Conservation (phyloP, 2,329 filamentous ascomycete genomes). For the Monosporascus ibericus region DNA sequence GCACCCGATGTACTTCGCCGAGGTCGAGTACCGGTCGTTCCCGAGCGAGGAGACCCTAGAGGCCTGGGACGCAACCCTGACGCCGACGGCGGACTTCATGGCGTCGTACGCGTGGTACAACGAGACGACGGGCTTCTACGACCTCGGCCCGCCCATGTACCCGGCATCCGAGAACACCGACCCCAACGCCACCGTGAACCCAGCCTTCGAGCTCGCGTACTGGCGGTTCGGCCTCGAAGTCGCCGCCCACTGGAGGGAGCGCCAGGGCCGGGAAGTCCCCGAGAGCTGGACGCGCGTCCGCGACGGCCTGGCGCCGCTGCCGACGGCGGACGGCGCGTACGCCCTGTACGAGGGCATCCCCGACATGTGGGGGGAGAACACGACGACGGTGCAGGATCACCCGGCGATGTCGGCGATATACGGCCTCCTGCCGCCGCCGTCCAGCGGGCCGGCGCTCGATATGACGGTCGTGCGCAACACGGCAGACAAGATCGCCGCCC, state of each 20-base stretch:
- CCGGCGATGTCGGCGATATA: slow-evolving; percentile 37
- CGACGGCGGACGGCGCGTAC: slow-evolving; percentile 43
- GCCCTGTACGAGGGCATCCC: slow-evolving; percentile 46
- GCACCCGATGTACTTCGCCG: slow-evolving; percentile 55
- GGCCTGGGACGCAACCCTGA: slow-evolving; percentile 48
- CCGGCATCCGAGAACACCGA: slow-evolving; percentile 50
- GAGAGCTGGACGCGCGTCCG: slow-evolving; percentile 40
- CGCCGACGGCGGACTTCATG: slow-evolving; percentile 53
- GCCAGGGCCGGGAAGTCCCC: slow-evolving; percentile 38
- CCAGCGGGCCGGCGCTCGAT: slow-evolving; percentile 28
- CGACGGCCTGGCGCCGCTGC: slow-evolving; percentile 47
- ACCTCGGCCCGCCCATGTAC: slow-evolving; percentile 39
- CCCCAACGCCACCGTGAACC: slow-evolving; percentile 50
- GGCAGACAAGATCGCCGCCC: slow-evolving; percentile 30
- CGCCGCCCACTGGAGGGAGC: slow-evolving; percentile 45
- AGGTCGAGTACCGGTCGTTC: slow-evolving; percentile 44
- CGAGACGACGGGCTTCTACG: slow-evolving; percentile 42
- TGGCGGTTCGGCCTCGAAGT: slow-evolving; percentile 55
- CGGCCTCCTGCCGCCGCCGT: slow-evolving; percentile 35
- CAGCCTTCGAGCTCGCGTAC: slow-evolving; percentile 55
- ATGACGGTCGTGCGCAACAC: slow-evolving; percentile 30
- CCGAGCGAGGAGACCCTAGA: slow-evolving; percentile 36
- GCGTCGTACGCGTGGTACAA: slow-evolving; percentile 51
- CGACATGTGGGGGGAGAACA: slow-evolving; percentile 34
- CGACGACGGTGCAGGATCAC: slow-evolving; percentile 34